These are phyloP conservation scores for Bothriochloa decipiens DNA, from an alignment of 176 grass and related monocot genomes.

Conservation along the genomic window DNA sequence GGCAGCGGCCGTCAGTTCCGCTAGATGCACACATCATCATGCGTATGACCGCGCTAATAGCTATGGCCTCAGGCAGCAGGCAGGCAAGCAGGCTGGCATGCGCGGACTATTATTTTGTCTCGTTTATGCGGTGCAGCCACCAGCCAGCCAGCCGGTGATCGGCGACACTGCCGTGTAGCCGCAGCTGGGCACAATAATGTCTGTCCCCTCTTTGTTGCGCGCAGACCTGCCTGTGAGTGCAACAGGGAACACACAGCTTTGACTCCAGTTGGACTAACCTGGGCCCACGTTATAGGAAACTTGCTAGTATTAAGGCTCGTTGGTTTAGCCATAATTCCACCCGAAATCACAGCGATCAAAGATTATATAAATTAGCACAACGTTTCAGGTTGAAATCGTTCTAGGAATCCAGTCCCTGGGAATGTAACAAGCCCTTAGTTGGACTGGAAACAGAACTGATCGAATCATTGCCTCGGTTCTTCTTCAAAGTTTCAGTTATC, in stretches of 20 bases:
- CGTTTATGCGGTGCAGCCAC: not conserved
- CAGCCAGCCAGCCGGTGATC: not conserved
- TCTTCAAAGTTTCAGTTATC: too few species aligned
- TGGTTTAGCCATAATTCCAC: too few species aligned
- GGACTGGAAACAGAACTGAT: too few species aligned
- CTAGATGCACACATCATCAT: not conserved
- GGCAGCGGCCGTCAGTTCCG: not conserved
- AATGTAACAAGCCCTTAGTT: too few species aligned
- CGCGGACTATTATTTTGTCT: constrained; percentile 37
- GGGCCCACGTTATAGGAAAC: too few species aligned
- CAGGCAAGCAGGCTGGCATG: not conserved
- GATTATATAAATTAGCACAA: too few species aligned
- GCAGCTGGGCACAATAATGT: not conserved
- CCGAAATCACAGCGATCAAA: too few species aligned
- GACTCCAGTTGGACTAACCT: not conserved
- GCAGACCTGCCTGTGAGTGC: not conserved
- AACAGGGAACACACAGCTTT: not conserved
- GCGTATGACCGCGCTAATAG: not conserved
- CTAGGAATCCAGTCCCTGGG: too few species aligned
- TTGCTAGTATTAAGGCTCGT: too few species aligned
- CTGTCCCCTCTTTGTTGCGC: not conserved
- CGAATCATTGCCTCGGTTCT: too few species aligned
- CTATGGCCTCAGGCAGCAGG: not conserved
- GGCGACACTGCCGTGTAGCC: not conserved
- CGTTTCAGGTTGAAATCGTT: too few species aligned